These are phyloP conservation scores for Diplodia sapinea DNA, from an alignment of 2,329 filamentous ascomycete genomes.

Conservation along the genomic window DNA sequence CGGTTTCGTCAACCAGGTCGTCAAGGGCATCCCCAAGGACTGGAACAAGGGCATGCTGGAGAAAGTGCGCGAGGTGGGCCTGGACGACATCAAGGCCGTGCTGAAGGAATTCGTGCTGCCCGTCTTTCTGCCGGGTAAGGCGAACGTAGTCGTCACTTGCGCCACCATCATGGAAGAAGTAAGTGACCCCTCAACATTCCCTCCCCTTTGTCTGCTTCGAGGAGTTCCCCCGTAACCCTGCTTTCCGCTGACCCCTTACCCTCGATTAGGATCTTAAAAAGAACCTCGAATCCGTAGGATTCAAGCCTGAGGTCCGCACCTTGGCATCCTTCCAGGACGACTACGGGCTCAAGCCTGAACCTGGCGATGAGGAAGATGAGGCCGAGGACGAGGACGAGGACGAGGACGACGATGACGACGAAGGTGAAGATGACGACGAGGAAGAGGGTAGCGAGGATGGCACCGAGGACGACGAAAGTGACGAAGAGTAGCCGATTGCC, in stretches of 20 bases:
- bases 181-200: conserved; percentile 52
- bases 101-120: conserved; percentile 78
- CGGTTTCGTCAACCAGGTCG: conserved; percentile 82
- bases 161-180: conserved; percentile 85
- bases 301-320: conserved; percentile 75
- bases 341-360: conserved; percentile 75
- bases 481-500: conserved; percentile 8
- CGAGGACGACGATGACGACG: conserved; percentile 48
- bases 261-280: conserved; percentile 70
- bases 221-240: neutral
- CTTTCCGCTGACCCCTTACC: neutral
- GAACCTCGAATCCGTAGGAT: conserved; percentile 76
- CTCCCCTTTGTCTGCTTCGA: neutral
- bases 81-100: conserved; percentile 75
- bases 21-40: conserved; percentile 75
- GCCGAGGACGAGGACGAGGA: conserved; percentile 64
- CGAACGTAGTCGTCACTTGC: conserved; percentile 88
- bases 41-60: conserved; percentile 79
- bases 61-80: conserved; percentile 75
- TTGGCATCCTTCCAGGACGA: conserved; percentile 85
- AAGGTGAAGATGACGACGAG: conserved; percentile 29
- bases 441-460: neutral
- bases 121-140: conserved; percentile 77
- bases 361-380: conserved; percentile 64
- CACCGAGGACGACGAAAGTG: conserved; percentile 16